A percentile compares a stretch with the other conserved stretches of the same genome.
Evolutionary conservation across 192 early-diverging fungal species (phyloP).

Genomic region (Geranomyces michiganensis): DNA sequence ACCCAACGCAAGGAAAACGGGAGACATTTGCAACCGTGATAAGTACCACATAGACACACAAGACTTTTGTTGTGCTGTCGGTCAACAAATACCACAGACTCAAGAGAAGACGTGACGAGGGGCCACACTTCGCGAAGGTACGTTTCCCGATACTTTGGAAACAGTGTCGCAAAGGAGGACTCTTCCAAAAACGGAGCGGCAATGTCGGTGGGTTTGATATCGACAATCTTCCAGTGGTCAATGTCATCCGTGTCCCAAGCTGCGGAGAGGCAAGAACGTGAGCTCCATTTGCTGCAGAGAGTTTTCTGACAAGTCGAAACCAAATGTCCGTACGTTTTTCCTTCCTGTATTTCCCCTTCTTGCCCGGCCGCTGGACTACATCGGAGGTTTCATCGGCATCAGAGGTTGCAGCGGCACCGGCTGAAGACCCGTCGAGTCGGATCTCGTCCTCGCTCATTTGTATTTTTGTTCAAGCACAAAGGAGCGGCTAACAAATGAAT

Average conservation of each 20-base stretch:
- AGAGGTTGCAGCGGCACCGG: not conserved
- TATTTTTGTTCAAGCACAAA: no score
- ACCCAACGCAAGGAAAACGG: not conserved
- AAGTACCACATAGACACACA: no score
- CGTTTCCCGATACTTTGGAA: conserved; percentile 97
- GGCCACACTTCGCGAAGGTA: conserved; percentile 94
- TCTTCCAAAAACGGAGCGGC: conserved; percentile 85
- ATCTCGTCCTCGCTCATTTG: no score
- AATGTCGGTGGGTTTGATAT: conserved; percentile 71
- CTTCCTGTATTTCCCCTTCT: conserved; percentile 61
- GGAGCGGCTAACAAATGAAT: no score
- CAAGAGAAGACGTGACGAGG: conserved; percentile 77
- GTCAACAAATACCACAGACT: conserved; percentile 60
- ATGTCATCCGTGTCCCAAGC: conserved; percentile 92
- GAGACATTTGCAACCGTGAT: not conserved
- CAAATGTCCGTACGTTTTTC: conserved; percentile 55
- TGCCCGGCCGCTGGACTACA: conserved; percentile 31
- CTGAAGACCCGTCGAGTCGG: not conserved
- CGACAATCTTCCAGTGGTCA: conserved; percentile 91
- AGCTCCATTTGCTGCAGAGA: not conserved
- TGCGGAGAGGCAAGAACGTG: not conserved
- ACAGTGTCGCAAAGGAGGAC: conserved; percentile 94
- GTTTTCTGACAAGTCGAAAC: no score
- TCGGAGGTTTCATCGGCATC: not conserved
- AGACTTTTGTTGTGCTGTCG: not conserved